Evolutionary conservation across 1,284 basidiomycete genomes (phyloP).

Genomic region (Puccinia sorghi): DNA sequence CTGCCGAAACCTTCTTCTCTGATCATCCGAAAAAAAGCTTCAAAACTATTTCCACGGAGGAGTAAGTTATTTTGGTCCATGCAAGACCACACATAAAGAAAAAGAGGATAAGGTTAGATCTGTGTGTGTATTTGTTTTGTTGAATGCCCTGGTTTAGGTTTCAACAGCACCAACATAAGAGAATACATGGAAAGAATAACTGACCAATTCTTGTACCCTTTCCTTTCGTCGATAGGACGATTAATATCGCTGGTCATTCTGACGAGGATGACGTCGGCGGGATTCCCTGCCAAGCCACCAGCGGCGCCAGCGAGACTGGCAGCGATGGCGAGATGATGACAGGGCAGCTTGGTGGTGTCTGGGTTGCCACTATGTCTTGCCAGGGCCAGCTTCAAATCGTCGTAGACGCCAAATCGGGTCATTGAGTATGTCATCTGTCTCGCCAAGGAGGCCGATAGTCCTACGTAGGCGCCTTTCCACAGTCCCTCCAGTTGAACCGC

Average conservation of each 20-base stretch:
- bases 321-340: constrained; percentile 20
- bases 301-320: constrained; percentile 46
- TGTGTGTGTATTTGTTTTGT: not conserved
- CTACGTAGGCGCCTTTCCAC: constrained; percentile 74
- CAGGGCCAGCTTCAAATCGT: constrained; percentile 79
- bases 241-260: constrained; percentile 50
- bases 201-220: constrained; percentile 49
- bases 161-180: too few relatives aligned
- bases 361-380: not conserved
- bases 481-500: constrained; percentile 31
- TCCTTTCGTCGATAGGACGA: constrained; percentile 24
- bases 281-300: constrained; percentile 49
- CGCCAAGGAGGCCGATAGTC: constrained; percentile 82
- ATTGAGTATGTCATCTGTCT: constrained; percentile 91
- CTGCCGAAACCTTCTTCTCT: constrained; percentile 76
- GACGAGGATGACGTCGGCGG: constrained; percentile 49
- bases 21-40: constrained; percentile 68
- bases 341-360: constrained; percentile 21
- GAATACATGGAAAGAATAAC: not conserved
- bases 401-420: constrained; percentile 89
- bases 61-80: not conserved
- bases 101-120: not conserved
- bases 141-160: too few relatives aligned
- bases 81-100: not conserved
- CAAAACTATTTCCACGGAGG: constrained; percentile 18